A percentile compares a stretch with the other conserved stretches of the same genome.
These are phyloP conservation scores for Kuraishia piskuri DNA, from an alignment of 805 yeast genomes.

Conservation along the genomic window DNA sequence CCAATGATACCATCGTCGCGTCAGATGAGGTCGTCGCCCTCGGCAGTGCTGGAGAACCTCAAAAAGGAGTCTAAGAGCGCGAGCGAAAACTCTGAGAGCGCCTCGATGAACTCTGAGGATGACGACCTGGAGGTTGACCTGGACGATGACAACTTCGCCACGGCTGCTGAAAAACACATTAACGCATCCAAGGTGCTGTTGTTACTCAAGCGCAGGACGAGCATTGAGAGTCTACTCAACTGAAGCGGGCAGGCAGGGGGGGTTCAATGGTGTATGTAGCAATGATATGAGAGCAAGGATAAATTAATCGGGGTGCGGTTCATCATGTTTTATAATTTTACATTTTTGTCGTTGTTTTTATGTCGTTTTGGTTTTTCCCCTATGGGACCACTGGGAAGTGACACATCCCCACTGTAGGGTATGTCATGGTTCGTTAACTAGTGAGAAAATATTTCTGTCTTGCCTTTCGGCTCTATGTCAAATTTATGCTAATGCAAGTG, in stretches of 20 bases:
- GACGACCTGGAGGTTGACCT: neutral
- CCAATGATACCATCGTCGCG: neutral
- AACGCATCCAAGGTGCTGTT: constrained; percentile 5
- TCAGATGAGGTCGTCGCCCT: neutral
- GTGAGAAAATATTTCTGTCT: neutral
- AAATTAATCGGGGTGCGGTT: neutral
- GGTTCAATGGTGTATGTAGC: neutral
- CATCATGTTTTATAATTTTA: neutral
- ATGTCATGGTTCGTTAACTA: neutral
- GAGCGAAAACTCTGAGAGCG: neutral
- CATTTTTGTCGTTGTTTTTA: neutral
- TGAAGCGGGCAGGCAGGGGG: neutral
- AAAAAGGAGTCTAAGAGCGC: neutral
- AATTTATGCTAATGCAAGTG: neutral
- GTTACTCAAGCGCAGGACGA: constrained; percentile 5
- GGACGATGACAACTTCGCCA: neutral
- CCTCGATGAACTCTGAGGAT: neutral
- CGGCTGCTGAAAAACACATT: neutral
- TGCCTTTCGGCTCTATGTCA: neutral
- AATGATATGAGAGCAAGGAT: neutral
- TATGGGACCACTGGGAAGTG: neutral
- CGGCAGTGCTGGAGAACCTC: neutral
- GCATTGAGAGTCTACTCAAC: constrained; percentile 5
- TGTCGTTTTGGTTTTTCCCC: neutral
- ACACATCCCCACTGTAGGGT: too few relatives aligned